phyloP scores from a whole-genome alignment of 208 protist genomes.

The Leishmania braziliensis region DNA sequence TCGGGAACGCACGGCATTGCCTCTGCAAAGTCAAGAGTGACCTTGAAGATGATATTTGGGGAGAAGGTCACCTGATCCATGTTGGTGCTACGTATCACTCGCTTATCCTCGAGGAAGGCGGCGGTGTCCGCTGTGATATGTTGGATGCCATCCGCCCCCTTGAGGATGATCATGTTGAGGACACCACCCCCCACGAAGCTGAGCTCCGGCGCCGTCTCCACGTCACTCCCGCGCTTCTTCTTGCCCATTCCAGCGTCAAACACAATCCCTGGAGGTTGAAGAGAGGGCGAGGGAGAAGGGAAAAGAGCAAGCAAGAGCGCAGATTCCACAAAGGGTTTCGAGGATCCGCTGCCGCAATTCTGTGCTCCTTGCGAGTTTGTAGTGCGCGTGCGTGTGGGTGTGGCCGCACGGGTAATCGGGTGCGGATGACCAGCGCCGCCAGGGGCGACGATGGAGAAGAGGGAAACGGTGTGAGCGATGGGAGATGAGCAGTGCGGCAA shows the following conservation, averaged over 20 bases:
- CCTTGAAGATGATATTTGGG: constrained; percentile 62
- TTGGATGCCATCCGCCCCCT: constrained; percentile 32
- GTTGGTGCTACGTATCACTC: constrained; percentile 47
- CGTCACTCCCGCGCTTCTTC: constrained; percentile 23
- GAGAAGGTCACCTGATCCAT: constrained; percentile 80
- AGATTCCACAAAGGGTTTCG: neutral
- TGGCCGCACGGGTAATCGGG: neutral
- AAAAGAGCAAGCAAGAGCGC: neutral
- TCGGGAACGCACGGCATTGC: constrained; percentile 61
- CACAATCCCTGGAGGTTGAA: neutral
- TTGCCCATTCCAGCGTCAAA: constrained; percentile 40
- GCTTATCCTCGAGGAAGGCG: constrained; percentile 56
- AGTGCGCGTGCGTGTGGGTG: neutral
- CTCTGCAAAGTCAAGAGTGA: constrained; percentile 72
- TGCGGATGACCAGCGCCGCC: neutral
- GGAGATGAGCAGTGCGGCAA: neutral
- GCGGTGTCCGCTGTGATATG: constrained; percentile 43
- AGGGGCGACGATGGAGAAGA: neutral
- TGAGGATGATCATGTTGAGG: constrained; percentile 71
- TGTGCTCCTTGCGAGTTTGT: neutral
- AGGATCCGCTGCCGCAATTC: neutral
- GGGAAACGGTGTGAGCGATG: no score
- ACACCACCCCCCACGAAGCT: constrained; percentile 59
- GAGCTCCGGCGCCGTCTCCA: constrained; percentile 65
- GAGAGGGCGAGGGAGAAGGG: neutral